Evolutionary conservation across 306 rosid genomes (phyloP).

Genomic region (Glycine soja): DNA sequence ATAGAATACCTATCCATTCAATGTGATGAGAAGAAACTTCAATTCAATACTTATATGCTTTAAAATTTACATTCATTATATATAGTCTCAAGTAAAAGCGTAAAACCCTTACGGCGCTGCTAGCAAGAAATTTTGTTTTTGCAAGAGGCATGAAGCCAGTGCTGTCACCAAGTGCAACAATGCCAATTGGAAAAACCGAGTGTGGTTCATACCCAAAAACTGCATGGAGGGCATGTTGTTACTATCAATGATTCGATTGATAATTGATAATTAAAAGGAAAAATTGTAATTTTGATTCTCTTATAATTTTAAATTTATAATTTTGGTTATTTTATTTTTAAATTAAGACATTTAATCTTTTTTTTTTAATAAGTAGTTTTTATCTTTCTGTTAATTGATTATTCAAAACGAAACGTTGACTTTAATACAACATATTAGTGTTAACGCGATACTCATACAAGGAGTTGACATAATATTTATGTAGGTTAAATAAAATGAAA

Average conservation of each 20-base stretch:
- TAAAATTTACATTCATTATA: not conserved
- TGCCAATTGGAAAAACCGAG: conserved; percentile 82
- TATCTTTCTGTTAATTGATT: too few species aligned
- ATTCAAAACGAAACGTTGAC: too few species aligned
- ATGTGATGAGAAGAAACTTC: conserved; percentile 29
- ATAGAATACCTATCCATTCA: conserved; percentile 65
- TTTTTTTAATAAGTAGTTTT: too few species aligned
- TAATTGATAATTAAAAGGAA: too few species aligned
- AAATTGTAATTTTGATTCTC: too few species aligned
- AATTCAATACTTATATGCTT: not conserved
- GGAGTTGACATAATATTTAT: too few species aligned
- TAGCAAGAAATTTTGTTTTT: conserved; percentile 81
- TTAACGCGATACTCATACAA: too few species aligned
- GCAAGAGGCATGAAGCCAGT: conserved; percentile 79
- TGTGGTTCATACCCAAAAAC: conserved; percentile 96
- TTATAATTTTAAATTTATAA: too few species aligned
- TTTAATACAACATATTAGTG: too few species aligned
- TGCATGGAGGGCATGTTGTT: conserved; percentile 42
- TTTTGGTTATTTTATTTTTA: too few species aligned
- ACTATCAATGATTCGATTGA: not conserved
- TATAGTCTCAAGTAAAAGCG: not conserved
- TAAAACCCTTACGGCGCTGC: conserved; percentile 72
- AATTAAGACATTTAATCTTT: too few species aligned
- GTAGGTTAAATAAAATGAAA: too few species aligned
- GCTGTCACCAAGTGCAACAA: conserved; percentile 66